Percentiles rank a stretch among this genome's conserved stretches.
phyloP scores from a whole-genome alignment of 2,329 filamentous ascomycete species.

The Westerdykella aurantiaca region DNA sequence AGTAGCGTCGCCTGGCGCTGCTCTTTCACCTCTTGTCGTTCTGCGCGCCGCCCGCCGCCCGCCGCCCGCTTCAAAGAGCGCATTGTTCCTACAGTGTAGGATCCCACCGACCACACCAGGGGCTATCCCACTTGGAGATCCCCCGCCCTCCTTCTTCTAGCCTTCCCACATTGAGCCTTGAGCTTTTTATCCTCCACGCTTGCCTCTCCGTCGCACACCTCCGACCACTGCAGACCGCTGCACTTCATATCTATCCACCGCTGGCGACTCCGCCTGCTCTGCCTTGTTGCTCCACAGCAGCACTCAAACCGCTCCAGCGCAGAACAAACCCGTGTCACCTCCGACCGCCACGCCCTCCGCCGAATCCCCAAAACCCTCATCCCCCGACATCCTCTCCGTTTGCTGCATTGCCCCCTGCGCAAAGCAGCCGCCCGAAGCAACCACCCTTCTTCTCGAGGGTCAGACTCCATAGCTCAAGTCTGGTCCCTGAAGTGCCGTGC shows the following conservation, averaged over 20 bases:
- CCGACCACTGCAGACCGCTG: conserved; percentile 2
- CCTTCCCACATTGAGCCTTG: conserved; percentile 18
- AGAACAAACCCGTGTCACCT: neutral
- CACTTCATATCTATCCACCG: too few species aligned
- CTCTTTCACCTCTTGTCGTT: conserved; percentile 3
- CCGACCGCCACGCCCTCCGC: neutral
- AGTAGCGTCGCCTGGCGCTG: too few species aligned
- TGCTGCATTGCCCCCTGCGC: conserved; percentile 1
- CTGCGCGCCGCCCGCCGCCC: conserved; percentile 1
- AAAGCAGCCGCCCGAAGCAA: conserved; percentile 7
- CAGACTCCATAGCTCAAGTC: too few species aligned
- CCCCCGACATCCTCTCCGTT: neutral
- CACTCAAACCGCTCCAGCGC: neutral
- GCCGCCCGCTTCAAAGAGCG: too few species aligned
- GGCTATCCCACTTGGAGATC: conserved; percentile 4
- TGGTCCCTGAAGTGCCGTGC: too few species aligned
- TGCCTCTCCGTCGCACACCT: conserved; percentile 17
- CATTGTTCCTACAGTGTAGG: too few species aligned
- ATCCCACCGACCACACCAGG: conserved; percentile 2
- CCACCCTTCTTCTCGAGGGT: conserved; percentile 8
- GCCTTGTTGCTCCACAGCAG: neutral
- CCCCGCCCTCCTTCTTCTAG: conserved; percentile 23
- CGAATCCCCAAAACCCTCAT: neutral
- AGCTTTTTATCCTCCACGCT: conserved; percentile 14
- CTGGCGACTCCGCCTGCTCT: neutral